These are phyloP conservation scores for Solanum chilense DNA, from an alignment of 257 asterid genomes.

Conservation along the genomic window DNA sequence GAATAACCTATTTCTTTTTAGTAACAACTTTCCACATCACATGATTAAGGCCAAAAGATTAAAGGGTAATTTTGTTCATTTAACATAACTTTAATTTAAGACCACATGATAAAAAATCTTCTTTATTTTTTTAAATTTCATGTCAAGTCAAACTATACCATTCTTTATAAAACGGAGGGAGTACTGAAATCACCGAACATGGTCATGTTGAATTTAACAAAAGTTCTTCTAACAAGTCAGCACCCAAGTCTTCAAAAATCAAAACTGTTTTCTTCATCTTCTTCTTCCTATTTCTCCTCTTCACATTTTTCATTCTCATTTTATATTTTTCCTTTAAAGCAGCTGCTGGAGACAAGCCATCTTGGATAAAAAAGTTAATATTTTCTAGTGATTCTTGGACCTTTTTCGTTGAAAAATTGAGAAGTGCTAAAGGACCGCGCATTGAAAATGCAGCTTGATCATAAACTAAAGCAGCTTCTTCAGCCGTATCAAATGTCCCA, in stretches of 20 bases:
- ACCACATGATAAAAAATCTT: no score
- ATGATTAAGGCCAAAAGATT: no score
- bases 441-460: conserved; percentile 37
- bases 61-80: no score
- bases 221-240: conserved; percentile 20
- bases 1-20: no score
- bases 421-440: conserved; percentile 21
- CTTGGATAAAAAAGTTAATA: conserved; percentile 2
- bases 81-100: no score
- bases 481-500: conserved; percentile 27
- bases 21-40: no score
- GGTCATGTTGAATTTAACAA: background rate
- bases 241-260: conserved; percentile 30
- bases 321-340: conserved; percentile 21
- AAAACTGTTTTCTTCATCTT: conserved; percentile 7
- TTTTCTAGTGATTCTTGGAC: conserved; percentile 23
- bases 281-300: background rate
- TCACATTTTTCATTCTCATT: background rate
- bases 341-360: conserved; percentile 15
- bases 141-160: no score
- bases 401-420: conserved; percentile 17
- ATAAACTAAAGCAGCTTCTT: conserved; percentile 38
- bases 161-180: no score
- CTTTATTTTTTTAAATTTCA: no score
- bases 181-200: background rate